Conservation (phyloP, 2,329 filamentous ascomycete species). For the Lasiodiplodia theobromae region DNA sequence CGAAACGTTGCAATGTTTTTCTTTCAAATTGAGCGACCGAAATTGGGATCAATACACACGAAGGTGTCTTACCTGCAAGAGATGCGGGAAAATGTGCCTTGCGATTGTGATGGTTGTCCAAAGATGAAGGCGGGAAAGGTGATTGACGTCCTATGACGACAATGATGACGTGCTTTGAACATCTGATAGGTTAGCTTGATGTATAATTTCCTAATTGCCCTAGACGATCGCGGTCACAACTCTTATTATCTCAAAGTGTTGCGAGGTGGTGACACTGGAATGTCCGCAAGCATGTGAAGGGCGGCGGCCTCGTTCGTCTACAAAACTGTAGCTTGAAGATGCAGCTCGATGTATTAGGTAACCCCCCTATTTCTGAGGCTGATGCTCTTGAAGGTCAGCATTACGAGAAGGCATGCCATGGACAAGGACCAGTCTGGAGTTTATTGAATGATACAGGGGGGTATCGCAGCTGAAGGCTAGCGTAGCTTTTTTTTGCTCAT, state of each 20-base stretch:
- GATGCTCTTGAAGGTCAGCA: neutral
- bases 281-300: neutral
- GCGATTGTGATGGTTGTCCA: neutral
- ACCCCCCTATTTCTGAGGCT: neutral
- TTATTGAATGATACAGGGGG: neutral
- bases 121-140: neutral
- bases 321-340: neutral
- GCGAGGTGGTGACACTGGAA: neutral
- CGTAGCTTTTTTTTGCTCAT: too few relatives aligned
- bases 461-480: too few relatives aligned
- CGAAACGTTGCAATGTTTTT: slow-evolving; percentile 1
- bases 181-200: neutral
- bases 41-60: slow-evolving; percentile 2
- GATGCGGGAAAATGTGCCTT: neutral
- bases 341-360: neutral
- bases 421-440: neutral
- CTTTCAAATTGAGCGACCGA: slow-evolving; percentile 3
- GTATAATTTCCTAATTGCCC: neutral
- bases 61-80: neutral
- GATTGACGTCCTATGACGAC: neutral
- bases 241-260: neutral
- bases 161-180: neutral
- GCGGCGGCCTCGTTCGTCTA: neutral
- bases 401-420: neutral
- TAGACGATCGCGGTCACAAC: neutral